phyloP scores from a whole-genome alignment of 768 basidiomycete species.

The Amanita rimosa region DNA sequence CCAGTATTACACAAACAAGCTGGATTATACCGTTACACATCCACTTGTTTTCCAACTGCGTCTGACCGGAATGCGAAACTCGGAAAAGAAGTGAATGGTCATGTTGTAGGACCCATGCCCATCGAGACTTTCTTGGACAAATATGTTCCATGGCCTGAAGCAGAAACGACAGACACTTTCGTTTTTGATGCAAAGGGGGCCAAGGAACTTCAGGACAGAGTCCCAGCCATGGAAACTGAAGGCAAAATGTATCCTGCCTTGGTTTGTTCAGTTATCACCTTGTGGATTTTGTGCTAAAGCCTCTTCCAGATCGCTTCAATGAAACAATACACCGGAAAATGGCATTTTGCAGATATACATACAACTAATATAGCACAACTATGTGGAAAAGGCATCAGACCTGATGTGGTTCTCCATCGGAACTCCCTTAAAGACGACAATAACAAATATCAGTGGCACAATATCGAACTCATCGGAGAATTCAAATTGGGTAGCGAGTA shows the following conservation, averaged over 20 bases:
- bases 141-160: not conserved
- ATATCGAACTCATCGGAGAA: not conserved
- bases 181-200: not conserved
- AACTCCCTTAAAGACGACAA: not conserved
- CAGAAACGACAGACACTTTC: not conserved
- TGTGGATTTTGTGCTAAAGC: too few species aligned
- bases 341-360: not conserved
- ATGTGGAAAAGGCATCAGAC: not conserved
- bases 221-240: too few species aligned
- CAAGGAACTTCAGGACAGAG: not conserved
- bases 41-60: too few species aligned
- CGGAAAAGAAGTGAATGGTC: not conserved
- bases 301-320: too few species aligned
- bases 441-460: not conserved
- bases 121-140: not conserved
- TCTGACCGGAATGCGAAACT: too few species aligned
- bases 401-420: not conserved
- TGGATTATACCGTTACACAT: too few species aligned
- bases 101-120: not conserved
- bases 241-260: too few species aligned
- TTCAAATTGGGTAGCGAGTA: not conserved
- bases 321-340: too few species aligned
- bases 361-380: not conserved
- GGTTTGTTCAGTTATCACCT: too few species aligned
- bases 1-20: too few species aligned